These are phyloP conservation scores for Orbilia javanica DNA, from an alignment of 2,329 filamentous ascomycete species.

Conservation along the genomic window DNA sequence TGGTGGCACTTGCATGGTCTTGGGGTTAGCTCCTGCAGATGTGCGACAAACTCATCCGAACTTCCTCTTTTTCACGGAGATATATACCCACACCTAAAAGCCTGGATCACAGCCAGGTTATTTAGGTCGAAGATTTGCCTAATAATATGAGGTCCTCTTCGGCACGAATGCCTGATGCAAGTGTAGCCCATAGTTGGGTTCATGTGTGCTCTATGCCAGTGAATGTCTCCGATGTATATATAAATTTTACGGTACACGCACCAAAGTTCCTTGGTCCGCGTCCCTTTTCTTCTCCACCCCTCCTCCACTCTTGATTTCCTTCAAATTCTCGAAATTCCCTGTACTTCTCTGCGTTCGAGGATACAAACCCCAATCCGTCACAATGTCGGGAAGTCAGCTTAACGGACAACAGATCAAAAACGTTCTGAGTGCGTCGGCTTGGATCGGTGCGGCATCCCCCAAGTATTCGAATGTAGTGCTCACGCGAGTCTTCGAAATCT, in stretches of 20 bases:
- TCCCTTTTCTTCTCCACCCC: not conserved
- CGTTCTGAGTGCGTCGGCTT: not conserved
- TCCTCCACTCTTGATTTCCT: not conserved
- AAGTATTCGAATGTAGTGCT: conserved; percentile 3
- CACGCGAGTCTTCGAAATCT: not conserved
- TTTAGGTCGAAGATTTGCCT: not conserved
- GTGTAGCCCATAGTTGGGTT: not conserved
- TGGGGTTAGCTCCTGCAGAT: conserved; percentile 10
- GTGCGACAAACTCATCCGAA: conserved; percentile 27
- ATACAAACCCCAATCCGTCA: not conserved
- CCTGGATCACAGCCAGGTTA: not conserved
- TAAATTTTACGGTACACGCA: conserved; percentile 4
- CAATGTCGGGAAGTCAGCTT: not conserved
- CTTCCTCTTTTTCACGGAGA: conserved; percentile 29
- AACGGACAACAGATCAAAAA: not conserved
- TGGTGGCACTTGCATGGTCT: conserved; percentile 13
- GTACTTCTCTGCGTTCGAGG: not conserved
- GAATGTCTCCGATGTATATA: not conserved
- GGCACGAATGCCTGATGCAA: conserved; percentile 11
- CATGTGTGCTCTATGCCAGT: not conserved
- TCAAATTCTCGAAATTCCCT: not conserved
- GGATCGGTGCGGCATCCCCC: conserved; percentile 5
- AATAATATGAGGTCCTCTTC: not conserved
- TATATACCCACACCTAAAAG: conserved; percentile 1
- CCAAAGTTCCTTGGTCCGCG: not conserved